Evolutionary conservation across 139 green algal genomes (phyloP).

Genomic region (Volvox africanus): DNA sequence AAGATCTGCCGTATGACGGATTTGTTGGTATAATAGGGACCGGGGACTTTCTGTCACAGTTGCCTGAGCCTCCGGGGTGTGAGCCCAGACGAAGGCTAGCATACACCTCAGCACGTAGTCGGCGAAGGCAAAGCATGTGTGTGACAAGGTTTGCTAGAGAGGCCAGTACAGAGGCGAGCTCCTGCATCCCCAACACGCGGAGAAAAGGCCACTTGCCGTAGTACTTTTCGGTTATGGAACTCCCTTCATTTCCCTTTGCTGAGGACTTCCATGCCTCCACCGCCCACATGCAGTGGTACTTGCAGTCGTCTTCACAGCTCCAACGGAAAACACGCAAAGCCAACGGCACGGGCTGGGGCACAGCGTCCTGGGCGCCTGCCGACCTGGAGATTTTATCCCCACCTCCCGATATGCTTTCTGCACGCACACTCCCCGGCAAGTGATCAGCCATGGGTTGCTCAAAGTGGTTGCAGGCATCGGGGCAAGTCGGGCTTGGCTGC

Average conservation of each 20-base stretch:
- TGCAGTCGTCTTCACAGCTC: slow-evolving; percentile 60
- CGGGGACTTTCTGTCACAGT: neutral
- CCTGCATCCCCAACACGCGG: slow-evolving; percentile 79
- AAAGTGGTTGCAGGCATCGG: neutral
- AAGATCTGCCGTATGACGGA: neutral
- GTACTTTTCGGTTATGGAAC: slow-evolving; percentile 75
- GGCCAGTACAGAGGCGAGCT: slow-evolving; percentile 77
- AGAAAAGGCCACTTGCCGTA: slow-evolving; percentile 93
- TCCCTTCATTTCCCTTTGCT: neutral
- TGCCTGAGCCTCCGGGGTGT: too few relatives aligned
- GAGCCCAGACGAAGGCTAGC: too few relatives aligned
- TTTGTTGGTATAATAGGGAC: too few relatives aligned
- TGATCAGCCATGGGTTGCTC: too few relatives aligned
- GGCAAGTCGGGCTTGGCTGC: neutral
- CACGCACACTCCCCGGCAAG: too few relatives aligned
- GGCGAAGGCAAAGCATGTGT: slow-evolving; percentile 62
- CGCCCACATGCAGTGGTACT: slow-evolving; percentile 86
- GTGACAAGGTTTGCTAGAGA: slow-evolving; percentile 85
- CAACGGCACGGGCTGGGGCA: neutral
- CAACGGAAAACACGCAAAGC: slow-evolving; percentile 26
- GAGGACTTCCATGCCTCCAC: slow-evolving; percentile 53
- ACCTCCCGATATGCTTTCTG: too few relatives aligned
- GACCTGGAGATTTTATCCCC: too few relatives aligned
- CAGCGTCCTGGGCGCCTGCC: neutral
- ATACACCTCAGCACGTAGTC: neutral